Base-by-base conservation (phyloP, 1,284 basidiomycete genomes). In the Pseudozyma thailandica region DNA sequence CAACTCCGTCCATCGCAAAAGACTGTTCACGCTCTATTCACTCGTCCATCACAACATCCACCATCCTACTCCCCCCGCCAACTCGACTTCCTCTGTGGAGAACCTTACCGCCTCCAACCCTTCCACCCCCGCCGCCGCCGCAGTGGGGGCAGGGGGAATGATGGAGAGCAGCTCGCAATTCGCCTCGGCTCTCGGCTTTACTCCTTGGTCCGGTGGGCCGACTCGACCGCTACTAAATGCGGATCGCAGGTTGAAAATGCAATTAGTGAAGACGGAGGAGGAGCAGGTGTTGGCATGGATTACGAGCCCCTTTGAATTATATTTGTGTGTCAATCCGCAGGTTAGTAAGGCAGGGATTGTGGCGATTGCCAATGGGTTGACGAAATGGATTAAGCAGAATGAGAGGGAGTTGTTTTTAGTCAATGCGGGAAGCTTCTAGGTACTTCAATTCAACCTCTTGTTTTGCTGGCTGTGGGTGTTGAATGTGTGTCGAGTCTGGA, bases 301-400 rank as follows among this genome's bases (percentile, higher is more conserved):
- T 64, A 97, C 94, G 0, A 89, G 92, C 74, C 89, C 90, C 0
- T 97, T 97, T 78, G 94, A 98, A 83, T 84, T 98, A 20, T 98
- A 97, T 81, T 84, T 97, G 49, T 86, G 91, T 0, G 84, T 95
- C 9, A 91, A 92, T 2, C 92, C 93, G 2, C 86, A 88, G 47
- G 81, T 98, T 48, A 90, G 93, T 2, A 96, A 97, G 86, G 89
- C 88, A 47, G 92, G 91, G 0, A 89, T 89, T 0, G 89, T 96
- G 9, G 88, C 89, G 16, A 90, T 92, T 1, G 95, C 94, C 8
- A 95, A 97, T 81, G 87, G 90, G 0, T 89, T 98, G 27, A 90
- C 90, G 16, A 87, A 90, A 33, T 98, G 95, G 94, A 89, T 96
- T 18, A 91, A 91, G 85, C 89, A 88, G 65, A 91, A 96, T 80